These are phyloP conservation scores for Erysimum cheiranthoides DNA, from an alignment of 345 rosid genomes.

Conservation along the genomic window DNA sequence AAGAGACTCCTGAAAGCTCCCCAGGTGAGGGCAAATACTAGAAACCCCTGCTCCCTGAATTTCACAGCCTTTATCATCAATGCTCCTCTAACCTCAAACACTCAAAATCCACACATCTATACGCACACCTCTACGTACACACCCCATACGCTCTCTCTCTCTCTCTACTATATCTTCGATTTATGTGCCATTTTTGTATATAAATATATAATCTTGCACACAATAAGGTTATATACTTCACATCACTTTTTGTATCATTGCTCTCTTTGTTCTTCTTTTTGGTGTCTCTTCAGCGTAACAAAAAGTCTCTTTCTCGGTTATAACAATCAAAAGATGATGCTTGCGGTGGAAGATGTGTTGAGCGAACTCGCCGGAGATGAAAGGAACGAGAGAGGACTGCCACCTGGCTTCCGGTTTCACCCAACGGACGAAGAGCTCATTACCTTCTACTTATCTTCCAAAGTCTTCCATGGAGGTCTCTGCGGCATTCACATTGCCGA, in stretches of 20 bases:
- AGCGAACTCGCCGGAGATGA: slow-evolving; percentile 72
- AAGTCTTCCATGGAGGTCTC: slow-evolving; percentile 75
- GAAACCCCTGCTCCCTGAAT: slow-evolving; percentile 43
- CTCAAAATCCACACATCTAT: slow-evolving; percentile 44
- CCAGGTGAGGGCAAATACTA: slow-evolving; percentile 49
- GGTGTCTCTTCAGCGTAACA: slow-evolving; percentile 40
- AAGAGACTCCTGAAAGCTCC: slow-evolving; percentile 44
- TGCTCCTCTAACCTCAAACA: slow-evolving; percentile 49
- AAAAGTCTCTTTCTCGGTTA: slow-evolving; percentile 12
- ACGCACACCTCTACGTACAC: not conserved
- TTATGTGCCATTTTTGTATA: slow-evolving; percentile 36
- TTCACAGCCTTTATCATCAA: slow-evolving; percentile 50
- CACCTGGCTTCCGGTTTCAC: slow-evolving; percentile 96
- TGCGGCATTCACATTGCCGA: slow-evolving; percentile 80
- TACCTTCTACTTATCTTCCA: slow-evolving; percentile 86
- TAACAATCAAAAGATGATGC: slow-evolving; percentile 39
- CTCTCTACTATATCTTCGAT: slow-evolving; percentile 16
- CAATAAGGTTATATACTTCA: slow-evolving; percentile 39
- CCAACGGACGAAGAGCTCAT: slow-evolving; percentile 98
- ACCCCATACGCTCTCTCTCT: not conserved
- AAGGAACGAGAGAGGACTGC: slow-evolving; percentile 71
- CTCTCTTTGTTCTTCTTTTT: slow-evolving; percentile 37
- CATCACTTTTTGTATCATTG: slow-evolving; percentile 40
- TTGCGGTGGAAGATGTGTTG: slow-evolving; percentile 68
- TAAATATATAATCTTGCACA: slow-evolving; percentile 43